A percentile compares a stretch with the other conserved stretches of the same genome.
phyloP scores from a whole-genome alignment of 2,329 filamentous ascomycete species.

The Fusarium praegraminearum region DNA sequence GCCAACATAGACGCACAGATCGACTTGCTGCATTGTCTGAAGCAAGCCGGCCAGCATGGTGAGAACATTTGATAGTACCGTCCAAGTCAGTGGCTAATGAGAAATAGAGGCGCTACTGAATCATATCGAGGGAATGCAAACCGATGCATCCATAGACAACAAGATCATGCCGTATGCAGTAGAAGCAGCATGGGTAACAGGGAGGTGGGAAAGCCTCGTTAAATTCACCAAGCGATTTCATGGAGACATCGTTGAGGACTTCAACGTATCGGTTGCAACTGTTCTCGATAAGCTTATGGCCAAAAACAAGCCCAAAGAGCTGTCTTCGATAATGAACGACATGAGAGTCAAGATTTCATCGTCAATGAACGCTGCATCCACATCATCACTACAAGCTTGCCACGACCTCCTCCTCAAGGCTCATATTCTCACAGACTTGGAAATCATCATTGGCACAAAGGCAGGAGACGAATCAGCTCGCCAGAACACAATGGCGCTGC shows the following conservation, averaged over 20 bases:
- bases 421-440: conserved; percentile 88
- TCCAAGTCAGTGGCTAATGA: conserved; percentile 38
- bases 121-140: conserved; percentile 82
- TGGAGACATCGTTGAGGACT: conserved; percentile 67
- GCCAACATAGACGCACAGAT: conserved; percentile 81
- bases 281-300: conserved; percentile 70
- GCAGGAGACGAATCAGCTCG: conserved; percentile 57
- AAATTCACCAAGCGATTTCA: conserved; percentile 71
- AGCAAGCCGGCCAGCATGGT: conserved; percentile 96
- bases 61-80: conserved; percentile 57
- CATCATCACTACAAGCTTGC: conserved; percentile 83
- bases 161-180: conserved; percentile 84
- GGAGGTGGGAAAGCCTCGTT: conserved; percentile 81
- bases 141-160: conserved; percentile 63
- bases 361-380: conserved; percentile 80
- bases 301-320: conserved; percentile 62
- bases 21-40: conserved; percentile 87
- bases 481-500: conserved; percentile 49
- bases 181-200: conserved; percentile 92
- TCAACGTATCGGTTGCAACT: conserved; percentile 82
- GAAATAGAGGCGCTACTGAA: conserved; percentile 82
- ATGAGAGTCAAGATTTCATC: conserved; percentile 78
- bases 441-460: conserved; percentile 73
- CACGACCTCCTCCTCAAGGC: conserved; percentile 88
- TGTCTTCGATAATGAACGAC: conserved; percentile 68